These are phyloP conservation scores for Ocimum tenuiflorum DNA, from an alignment of 257 asterid genomes.

Conservation along the genomic window DNA sequence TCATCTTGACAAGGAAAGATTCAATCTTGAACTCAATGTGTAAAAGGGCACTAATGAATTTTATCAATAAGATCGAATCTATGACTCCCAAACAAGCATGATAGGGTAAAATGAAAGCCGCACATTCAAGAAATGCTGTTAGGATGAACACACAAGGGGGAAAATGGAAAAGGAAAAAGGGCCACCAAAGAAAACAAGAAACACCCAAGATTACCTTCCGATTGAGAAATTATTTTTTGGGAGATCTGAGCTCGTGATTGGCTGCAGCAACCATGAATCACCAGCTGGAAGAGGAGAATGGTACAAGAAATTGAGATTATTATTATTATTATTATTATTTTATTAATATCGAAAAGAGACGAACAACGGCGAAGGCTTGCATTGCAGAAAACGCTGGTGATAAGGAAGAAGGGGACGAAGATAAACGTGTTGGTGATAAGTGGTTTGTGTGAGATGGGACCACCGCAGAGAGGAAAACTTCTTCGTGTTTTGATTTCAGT, in stretches of 20 bases:
- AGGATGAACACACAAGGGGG: neutral
- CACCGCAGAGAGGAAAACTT: neutral
- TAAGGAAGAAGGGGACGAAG: too few species aligned
- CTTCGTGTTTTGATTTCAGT: too few species aligned
- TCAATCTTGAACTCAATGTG: conserved; percentile 12
- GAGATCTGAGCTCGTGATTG: conserved; percentile 36
- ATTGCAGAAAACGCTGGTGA: conserved; percentile 23
- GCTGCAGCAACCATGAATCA: conserved; percentile 19
- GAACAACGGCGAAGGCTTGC: conserved; percentile 34
- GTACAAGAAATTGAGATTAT: neutral
- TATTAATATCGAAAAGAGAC: too few species aligned
- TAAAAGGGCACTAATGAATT: neutral
- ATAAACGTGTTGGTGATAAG: conserved; percentile 21
- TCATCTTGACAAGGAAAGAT: conserved; percentile 13
- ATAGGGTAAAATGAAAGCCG: neutral
- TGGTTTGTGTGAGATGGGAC: conserved; percentile 12
- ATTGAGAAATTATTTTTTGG: neutral
- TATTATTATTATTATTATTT: too few species aligned
- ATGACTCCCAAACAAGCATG: neutral
- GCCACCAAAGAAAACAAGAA: neutral
- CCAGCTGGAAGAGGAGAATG: neutral
- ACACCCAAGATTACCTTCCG: neutral
- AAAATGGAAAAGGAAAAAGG: neutral
- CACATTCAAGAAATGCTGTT: neutral
- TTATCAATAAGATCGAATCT: conserved; percentile 18